Evolutionary conservation across 208 protist genomes (phyloP), one percentile per base, ranked within the genome.

Genomic region (Naegleria gruberi): DNA sequence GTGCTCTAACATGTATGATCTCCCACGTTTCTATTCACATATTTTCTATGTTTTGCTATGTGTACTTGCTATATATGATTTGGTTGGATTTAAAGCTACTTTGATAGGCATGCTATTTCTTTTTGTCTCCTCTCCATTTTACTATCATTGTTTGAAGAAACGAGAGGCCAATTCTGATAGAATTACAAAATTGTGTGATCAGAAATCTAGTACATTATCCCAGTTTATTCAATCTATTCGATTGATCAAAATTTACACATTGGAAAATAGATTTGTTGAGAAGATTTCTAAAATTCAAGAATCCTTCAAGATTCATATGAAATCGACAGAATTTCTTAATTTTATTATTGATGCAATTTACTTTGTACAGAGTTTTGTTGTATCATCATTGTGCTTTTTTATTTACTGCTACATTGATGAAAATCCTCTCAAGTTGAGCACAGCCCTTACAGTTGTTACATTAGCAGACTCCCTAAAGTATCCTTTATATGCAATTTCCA

Each of bases 71-170:
- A 55, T 55, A 15, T 5, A 5, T 15, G 15, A 55, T 55, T 19
- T 55, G 5, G 15, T 55, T 55, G 46, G 46, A 15, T 5, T 55
- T 55, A 55, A 55, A 15, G 46, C 46, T 55, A 19, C 46, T 55
- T 55, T 5, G 5, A 19, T 15, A 19, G 46, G 46, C 5, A 15
- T 55, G 15, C 8, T 15, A 15, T 55, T 55, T 55, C 46, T 55
- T 55, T 5, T 15, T 15, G 8, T 55, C 46, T 19, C 8, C 46
- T 19, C 46, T 55, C 46, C 46, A 55, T 19, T 55, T 19, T 55
- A 55, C 46, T 15, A 84, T 93, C 7, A 82, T 94, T 4, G 94
- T 95, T 90, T 92, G 91, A 42, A 91, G 91, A 23, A 90, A 94
- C 43, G 89, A 4, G 10, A 12, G 4, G 82, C 8, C 3, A 92